These are phyloP conservation scores for Carex littledalei DNA, from an alignment of 176 grass and related monocot genomes.

Conservation along the genomic window DNA sequence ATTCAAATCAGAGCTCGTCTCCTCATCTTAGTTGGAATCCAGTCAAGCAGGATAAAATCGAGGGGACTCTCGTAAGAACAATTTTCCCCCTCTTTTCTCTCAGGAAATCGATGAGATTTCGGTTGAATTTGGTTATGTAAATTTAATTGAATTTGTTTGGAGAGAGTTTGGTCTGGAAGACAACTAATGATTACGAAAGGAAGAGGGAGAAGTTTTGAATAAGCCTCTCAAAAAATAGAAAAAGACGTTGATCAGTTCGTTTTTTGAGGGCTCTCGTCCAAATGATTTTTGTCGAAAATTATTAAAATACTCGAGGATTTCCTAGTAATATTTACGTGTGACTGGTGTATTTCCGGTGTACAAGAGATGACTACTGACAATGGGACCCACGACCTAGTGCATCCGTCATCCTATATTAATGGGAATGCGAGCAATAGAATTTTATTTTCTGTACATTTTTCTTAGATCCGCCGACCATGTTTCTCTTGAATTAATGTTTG, in stretches of 20 bases:
- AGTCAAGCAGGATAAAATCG: too few species aligned
- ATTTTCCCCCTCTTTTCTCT: not conserved
- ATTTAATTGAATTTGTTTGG: not conserved
- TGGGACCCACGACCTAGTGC: not conserved
- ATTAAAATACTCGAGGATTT: not conserved
- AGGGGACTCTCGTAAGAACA: too few species aligned
- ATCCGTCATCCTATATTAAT: not conserved
- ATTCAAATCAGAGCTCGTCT: not conserved
- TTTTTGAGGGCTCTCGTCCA: not conserved
- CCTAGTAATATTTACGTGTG: not conserved
- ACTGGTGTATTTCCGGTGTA: not conserved
- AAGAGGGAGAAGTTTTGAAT: not conserved
- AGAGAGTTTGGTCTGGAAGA: not conserved
- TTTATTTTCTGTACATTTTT: not conserved
- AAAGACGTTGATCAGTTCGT: slow-evolving; percentile 4
- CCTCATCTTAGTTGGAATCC: not conserved
- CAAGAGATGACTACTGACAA: not conserved
- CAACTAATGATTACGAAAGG: not conserved
- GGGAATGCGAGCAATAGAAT: not conserved
- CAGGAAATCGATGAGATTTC: not conserved
- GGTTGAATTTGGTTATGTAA: not conserved
- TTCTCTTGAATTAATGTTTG: too few species aligned
- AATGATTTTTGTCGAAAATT: not conserved
- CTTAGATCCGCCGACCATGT: not conserved
- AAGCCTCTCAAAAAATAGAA: slow-evolving; percentile 3